Conservation (phyloP, 306 rosid genomes). For the Lathyrus sativus region DNA sequence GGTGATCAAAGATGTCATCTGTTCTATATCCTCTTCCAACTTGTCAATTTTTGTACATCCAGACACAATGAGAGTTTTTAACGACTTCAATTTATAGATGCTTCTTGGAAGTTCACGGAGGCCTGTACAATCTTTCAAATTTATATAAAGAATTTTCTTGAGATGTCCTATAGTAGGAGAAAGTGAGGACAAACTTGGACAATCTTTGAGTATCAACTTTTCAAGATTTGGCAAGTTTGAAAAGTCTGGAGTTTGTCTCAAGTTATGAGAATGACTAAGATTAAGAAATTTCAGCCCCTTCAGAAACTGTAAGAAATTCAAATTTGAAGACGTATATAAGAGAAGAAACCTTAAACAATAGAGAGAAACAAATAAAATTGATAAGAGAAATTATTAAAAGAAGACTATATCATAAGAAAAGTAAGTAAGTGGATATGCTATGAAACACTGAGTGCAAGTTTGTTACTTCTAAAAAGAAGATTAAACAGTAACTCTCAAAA, state of each 20-base stretch:
- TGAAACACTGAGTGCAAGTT: neutral
- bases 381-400: neutral
- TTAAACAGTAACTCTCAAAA: neutral
- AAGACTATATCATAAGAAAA: neutral
- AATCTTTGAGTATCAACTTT: too few species aligned
- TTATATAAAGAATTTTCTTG: too few species aligned
- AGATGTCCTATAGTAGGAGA: too few species aligned
- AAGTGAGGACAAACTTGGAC: too few species aligned
- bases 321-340: neutral
- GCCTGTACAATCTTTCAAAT: neutral
- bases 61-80: conserved; percentile 1
- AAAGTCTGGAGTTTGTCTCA: too few species aligned
- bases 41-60: neutral
- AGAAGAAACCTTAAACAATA: neutral
- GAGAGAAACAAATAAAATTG: neutral
- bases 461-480: neutral
- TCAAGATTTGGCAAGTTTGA: too few species aligned
- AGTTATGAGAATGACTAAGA: too few species aligned
- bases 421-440: neutral
- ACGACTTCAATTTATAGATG: neutral
- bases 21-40: conserved; percentile 4
- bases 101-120: conserved; percentile 11
- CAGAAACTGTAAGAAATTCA: neutral
- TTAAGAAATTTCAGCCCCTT: neutral
- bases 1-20: conserved; percentile 4